Evolutionary conservation across 768 basidiomycete genomes (phyloP).

Genomic region (Daedaleopsis sinensis): DNA sequence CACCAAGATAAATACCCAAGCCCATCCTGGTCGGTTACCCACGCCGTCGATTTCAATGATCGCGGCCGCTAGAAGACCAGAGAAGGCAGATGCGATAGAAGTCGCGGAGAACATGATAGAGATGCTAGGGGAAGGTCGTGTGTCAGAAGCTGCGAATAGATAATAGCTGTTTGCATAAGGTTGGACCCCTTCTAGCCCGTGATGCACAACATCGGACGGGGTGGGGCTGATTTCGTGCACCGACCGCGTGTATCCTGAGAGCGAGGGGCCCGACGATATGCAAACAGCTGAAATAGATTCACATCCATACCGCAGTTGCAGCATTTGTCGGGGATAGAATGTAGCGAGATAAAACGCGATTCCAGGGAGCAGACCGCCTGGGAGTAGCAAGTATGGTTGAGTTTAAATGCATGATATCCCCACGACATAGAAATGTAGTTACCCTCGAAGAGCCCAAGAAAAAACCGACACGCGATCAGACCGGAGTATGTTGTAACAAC

Average conservation of each 20-base stretch:
- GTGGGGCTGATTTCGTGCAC: too few relatives aligned
- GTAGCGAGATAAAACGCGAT: constrained; percentile 29
- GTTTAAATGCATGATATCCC: neutral
- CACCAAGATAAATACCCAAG: constrained; percentile 69
- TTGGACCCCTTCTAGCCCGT: too few relatives aligned
- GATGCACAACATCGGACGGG: too few relatives aligned
- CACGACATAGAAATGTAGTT: constrained; percentile 25
- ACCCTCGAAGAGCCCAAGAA: constrained; percentile 63
- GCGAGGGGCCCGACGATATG: too few relatives aligned
- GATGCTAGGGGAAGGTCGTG: constrained; percentile 13
- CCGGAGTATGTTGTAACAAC: constrained; percentile 53
- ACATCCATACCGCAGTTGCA: constrained; percentile 33
- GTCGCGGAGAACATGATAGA: constrained; percentile 47
- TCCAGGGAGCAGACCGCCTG: constrained; percentile 48
- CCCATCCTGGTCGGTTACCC: constrained; percentile 59
- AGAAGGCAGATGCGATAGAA: constrained; percentile 59
- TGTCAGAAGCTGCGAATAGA: constrained; percentile 34
- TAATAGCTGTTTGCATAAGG: too few relatives aligned
- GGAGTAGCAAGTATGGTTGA: neutral
- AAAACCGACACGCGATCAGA: constrained; percentile 50
- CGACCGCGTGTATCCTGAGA: too few relatives aligned
- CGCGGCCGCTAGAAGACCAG: constrained; percentile 63
- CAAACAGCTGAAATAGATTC: too few relatives aligned
- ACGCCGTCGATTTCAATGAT: constrained; percentile 59
- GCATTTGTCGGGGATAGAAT: constrained; percentile 32